Conservation (phyloP, 2,329 filamentous ascomycete species). For the Pseudogymnoascus sp. region DNA sequence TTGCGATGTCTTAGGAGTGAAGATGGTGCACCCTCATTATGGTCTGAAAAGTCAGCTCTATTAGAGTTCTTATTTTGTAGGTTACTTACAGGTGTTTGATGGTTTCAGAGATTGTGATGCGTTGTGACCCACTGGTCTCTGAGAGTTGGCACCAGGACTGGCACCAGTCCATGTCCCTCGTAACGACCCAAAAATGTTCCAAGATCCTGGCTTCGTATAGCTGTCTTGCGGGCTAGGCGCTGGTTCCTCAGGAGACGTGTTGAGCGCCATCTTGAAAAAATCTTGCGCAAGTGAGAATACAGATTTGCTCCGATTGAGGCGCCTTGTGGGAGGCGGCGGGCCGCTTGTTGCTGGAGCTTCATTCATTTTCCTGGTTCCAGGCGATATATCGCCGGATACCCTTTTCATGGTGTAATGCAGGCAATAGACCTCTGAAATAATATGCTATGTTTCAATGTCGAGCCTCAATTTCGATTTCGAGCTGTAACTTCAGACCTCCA, state of each 20-base stretch:
- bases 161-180: neutral
- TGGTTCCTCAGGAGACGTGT: neutral
- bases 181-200: neutral
- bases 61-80: neutral
- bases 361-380: neutral
- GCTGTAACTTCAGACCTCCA: neutral
- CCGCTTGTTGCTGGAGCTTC: neutral
- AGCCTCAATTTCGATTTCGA: neutral
- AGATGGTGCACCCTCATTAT: neutral
- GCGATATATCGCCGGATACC: neutral
- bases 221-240: neutral
- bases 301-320: constrained; percentile 1
- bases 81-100: neutral
- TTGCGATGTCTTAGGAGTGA: constrained; percentile 15
- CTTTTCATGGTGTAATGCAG: neutral
- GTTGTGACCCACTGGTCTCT: neutral
- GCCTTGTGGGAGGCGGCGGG: neutral
- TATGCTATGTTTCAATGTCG: neutral
- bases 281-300: constrained; percentile 9
- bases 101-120: neutral
- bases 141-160: neutral
- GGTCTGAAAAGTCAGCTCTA: neutral
- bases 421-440: neutral
- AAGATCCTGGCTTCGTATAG: neutral
- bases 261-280: constrained; percentile 6